Evolutionary conservation across 108 stramenopile species (phyloP).

Genomic region (Craspedostauros australis): DNA sequence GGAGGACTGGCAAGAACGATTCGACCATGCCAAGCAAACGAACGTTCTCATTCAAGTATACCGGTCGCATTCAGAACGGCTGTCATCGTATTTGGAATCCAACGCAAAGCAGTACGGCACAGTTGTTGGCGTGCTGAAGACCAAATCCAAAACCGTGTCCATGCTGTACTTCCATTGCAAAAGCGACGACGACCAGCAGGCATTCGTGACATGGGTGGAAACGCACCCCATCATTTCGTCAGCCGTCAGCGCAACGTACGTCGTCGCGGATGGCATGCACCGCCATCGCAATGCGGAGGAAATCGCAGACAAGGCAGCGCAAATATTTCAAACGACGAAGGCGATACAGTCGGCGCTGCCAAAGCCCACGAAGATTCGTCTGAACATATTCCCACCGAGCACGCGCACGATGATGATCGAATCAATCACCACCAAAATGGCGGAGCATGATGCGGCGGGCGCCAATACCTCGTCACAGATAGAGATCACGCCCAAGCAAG

Average conservation of each 20-base stretch:
- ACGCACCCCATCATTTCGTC: neutral
- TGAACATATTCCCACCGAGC: slow-evolving; percentile 8
- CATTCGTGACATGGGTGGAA: neutral
- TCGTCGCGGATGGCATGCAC: neutral
- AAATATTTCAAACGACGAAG: slow-evolving; percentile 3
- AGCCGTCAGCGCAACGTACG: neutral
- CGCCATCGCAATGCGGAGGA: slow-evolving; percentile 8
- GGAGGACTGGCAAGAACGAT: neutral
- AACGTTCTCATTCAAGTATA: slow-evolving; percentile 42
- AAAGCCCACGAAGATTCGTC: slow-evolving; percentile 1
- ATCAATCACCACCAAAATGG: neutral
- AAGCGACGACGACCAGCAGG: neutral
- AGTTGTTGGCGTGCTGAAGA: neutral
- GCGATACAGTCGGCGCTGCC: neutral
- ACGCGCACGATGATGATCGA: slow-evolving; percentile 5
- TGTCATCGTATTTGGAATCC: slow-evolving; percentile 15
- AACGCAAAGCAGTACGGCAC: neutral
- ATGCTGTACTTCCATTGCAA: neutral
- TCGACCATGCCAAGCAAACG: neutral
- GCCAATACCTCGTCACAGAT: neutral
- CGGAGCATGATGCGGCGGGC: neutral
- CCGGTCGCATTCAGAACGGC: slow-evolving; percentile 37
- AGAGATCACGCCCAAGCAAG: too few species aligned
- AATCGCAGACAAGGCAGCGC: slow-evolving; percentile 10
- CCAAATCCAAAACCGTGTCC: neutral